Conservation (phyloP, 768 basidiomycete species). For the Lactarius psammicola region DNA sequence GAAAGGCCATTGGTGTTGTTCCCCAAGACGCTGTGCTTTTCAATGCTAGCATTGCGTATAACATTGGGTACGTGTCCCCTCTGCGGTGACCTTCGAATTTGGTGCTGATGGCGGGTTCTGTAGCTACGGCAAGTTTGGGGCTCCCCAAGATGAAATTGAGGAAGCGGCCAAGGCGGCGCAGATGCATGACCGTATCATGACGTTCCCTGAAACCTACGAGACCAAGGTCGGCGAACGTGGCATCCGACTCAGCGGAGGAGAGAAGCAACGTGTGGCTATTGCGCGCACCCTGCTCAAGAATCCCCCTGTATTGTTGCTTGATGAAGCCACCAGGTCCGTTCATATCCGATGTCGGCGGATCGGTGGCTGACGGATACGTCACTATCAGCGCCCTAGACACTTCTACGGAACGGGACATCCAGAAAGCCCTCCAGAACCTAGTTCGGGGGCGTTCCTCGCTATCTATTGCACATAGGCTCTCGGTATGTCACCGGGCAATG, state of each 20-base stretch:
- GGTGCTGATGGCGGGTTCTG: not conserved
- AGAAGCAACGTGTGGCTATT: constrained; percentile 88
- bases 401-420: constrained; percentile 86
- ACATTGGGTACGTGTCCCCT: constrained; percentile 55
- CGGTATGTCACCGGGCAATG: constrained; percentile 46
- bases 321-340: constrained; percentile 67
- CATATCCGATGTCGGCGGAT: constrained; percentile 3
- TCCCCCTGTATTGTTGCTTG: constrained; percentile 75
- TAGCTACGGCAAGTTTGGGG: constrained; percentile 76
- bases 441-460: constrained; percentile 70
- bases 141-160: constrained; percentile 71
- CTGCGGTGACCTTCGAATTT: not conserved
- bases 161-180: constrained; percentile 77
- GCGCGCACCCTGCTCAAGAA: constrained; percentile 85
- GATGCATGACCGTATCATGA: constrained; percentile 82
- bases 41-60: constrained; percentile 68
- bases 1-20: constrained; percentile 84
- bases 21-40: constrained; percentile 82
- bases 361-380: constrained; percentile 8
- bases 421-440: constrained; percentile 80
- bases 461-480: constrained; percentile 78
- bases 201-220: constrained; percentile 83
- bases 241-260: constrained; percentile 79
- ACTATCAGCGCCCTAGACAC: constrained; percentile 75
- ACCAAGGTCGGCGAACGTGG: constrained; percentile 92